A percentile compares a stretch with the other conserved stretches of the same genome.
These are phyloP conservation scores for Aechmea fasciata DNA, from an alignment of 176 grass and related monocot genomes.

Conservation along the genomic window DNA sequence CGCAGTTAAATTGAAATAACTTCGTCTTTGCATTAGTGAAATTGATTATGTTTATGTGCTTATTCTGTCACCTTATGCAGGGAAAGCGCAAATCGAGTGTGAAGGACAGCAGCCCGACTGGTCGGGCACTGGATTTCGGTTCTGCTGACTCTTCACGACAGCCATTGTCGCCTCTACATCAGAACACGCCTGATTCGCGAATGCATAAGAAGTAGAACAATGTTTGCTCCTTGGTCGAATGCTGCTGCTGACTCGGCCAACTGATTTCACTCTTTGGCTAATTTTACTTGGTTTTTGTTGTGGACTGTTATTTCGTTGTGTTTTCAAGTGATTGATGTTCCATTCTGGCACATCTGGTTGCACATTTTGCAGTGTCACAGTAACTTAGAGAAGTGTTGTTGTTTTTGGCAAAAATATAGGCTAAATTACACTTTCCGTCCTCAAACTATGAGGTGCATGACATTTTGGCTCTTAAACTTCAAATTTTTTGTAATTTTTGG, in stretches of 20 bases:
- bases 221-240: neutral
- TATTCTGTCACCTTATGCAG: constrained; percentile 23
- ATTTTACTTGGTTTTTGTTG: too few species aligned
- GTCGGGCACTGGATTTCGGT: constrained; percentile 46
- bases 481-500: too few species aligned
- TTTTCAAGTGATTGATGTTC: too few species aligned
- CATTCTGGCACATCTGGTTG: too few species aligned
- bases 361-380: too few species aligned
- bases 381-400: too few species aligned
- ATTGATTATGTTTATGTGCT: neutral
- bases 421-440: too few species aligned
- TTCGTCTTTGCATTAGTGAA: neutral
- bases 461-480: too few species aligned
- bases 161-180: constrained; percentile 44
- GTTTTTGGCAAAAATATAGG: too few species aligned
- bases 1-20: neutral
- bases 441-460: too few species aligned
- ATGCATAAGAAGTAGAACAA: constrained; percentile 54
- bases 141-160: constrained; percentile 43
- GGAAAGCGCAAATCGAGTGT: constrained; percentile 72
- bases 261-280: too few species aligned
- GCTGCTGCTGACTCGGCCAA: neutral
- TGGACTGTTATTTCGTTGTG: too few species aligned
- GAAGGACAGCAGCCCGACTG: constrained; percentile 38
- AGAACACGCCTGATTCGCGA: constrained; percentile 50